Conservation (phyloP, 305 asterid species). For the Fraxinus xanthoxyloides region DNA sequence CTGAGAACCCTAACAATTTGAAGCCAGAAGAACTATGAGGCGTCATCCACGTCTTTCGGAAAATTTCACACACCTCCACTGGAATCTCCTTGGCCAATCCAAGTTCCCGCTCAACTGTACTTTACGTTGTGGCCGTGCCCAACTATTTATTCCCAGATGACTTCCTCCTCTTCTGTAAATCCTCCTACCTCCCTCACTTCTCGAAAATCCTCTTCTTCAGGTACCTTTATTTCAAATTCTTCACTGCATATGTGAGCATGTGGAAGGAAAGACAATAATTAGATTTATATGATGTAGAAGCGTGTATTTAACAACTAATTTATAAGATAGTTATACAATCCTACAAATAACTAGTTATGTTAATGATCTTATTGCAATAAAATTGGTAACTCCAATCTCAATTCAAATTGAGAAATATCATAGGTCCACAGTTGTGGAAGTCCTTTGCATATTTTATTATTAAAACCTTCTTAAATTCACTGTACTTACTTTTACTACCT, state of each 20-base stretch:
- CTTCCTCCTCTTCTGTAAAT: constrained; percentile 71
- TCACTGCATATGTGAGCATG: neutral
- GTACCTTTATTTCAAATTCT: constrained; percentile 20
- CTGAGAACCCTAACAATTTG: constrained; percentile 31
- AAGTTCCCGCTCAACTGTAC: constrained; percentile 48
- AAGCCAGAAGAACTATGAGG: constrained; percentile 67
- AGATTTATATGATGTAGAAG: neutral
- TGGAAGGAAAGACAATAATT: neutral
- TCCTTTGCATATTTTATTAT: neutral
- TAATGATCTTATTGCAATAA: neutral
- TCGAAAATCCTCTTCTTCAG: constrained; percentile 58
- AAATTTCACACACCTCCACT: constrained; percentile 45
- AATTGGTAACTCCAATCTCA: neutral
- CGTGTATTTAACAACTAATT: neutral
- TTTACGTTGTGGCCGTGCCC: constrained; percentile 86
- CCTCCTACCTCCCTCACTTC: constrained; percentile 46
- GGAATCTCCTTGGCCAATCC: constrained; percentile 41
- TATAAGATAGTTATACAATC: no score
- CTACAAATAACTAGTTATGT: no score
- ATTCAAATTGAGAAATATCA: neutral
- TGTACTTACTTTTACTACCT: neutral
- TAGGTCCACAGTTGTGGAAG: neutral
- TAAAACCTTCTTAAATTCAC: neutral
- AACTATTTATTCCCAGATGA: constrained; percentile 64
- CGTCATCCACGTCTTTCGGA: constrained; percentile 76